Conservation (phyloP, 257 asterid species). For the Solanum ahanhuiri region DNA sequence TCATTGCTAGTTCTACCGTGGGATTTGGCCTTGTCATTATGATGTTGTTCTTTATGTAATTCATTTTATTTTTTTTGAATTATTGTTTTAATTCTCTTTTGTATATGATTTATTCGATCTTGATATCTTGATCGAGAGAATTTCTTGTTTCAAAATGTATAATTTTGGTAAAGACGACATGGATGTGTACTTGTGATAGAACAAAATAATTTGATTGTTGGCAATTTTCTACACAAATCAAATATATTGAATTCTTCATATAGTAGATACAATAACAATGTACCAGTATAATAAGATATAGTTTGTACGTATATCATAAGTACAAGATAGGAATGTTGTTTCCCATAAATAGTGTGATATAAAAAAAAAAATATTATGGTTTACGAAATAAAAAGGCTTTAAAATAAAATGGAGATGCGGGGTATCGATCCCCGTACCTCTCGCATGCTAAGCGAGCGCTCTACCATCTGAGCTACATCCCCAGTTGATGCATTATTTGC, state of each 20-base stretch:
- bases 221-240: no score
- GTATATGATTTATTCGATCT: neutral
- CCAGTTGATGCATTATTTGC: neutral
- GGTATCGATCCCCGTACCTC: slow-evolving; percentile 42
- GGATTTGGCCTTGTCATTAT: slow-evolving; percentile 5
- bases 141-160: neutral
- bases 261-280: no score
- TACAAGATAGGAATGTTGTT: no score
- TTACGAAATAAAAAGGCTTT: no score
- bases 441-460: slow-evolving; percentile 48
- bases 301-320: no score
- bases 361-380: no score
- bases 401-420: slow-evolving; percentile 30
- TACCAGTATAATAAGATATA: no score
- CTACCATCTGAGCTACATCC: slow-evolving; percentile 69
- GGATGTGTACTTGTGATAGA: neutral
- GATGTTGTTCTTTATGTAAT: slow-evolving; percentile 3
- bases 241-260: no score
- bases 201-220: no score
- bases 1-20: neutral
- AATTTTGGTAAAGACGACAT: neutral
- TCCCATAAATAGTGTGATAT: no score
- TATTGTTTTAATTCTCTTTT: neutral
- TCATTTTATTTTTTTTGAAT: neutral
- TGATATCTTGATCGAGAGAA: neutral